Evolutionary conservation across 2,329 filamentous ascomycete genomes (phyloP), one percentile per base, ranked within the genome.

Genomic region (Aureobasidium sp.): DNA sequence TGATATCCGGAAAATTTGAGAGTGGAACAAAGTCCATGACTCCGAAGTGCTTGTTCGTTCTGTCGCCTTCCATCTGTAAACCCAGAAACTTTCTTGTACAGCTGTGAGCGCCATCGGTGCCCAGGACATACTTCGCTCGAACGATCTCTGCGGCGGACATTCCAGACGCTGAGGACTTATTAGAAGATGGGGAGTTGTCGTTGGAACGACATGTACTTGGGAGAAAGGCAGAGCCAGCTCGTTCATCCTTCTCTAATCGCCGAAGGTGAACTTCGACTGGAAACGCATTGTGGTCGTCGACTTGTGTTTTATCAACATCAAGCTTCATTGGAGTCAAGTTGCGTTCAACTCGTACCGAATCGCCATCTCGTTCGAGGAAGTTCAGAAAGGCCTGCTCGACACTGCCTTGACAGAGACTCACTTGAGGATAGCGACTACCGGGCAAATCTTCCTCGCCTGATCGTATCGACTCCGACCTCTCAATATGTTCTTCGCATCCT

Each of bases 1-100:
- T 86, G 69, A 91, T 90, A 69, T 91, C 88, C 0, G 88, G 68
- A 36, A 71, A 71, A 51, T 69, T 62, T 2, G 68, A 70, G 47
- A 67, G 64, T 3, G 66, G 66, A 3, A 69, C 45, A 25, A 69
- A 63, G 57, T 72, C 70, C 42, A 71, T 42, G 37, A 72, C 69
- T 13, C 70, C 70, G 65, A 66, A 72, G 41, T 67, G 64, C 36
- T 63, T 64, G 47, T 71, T 66, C 2, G 66, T 68, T 5, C 61
- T 61, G 13, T 70, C 67, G 16, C 69, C 69, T 54, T 69, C 58
- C 47, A 71, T 61, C 16, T 64, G 58, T 27, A 67, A 64, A 10
- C 67, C 68, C 3, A 71, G 50, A 49, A 67, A 63, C 6, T 57
- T 55, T n/a, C 66, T 59, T 9, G 55, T 60, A 63, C 66, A 66